A percentile compares a stretch with the other conserved stretches of the same genome.
Conservation (phyloP, 208 protist species). For the Acanthamoeba royreba region DNA sequence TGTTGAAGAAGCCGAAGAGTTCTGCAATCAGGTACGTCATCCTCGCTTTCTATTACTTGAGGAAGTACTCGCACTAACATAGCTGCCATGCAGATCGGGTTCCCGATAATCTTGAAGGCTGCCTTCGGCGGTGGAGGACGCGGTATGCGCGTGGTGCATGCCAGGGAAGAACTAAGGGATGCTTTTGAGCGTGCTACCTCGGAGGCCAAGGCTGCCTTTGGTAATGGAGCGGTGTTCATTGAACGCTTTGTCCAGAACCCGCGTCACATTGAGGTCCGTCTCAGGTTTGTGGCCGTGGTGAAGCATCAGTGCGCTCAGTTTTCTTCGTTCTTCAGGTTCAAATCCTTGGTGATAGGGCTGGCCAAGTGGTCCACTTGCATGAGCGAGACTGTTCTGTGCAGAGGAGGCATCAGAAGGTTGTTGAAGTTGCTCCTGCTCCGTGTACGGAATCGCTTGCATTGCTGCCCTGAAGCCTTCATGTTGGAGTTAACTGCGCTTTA, state of each 20-base stretch:
- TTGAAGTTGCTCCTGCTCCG: slow-evolving; percentile 67
- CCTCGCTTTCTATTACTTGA: slow-evolving; percentile 75
- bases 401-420: slow-evolving; percentile 93
- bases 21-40: slow-evolving; percentile 89
- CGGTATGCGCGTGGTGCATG: slow-evolving; percentile 63
- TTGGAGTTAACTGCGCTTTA: background rate
- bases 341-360: slow-evolving; percentile 89
- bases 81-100: slow-evolving; percentile 81
- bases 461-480: background rate
- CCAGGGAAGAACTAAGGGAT: background rate
- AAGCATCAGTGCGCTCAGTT: background rate
- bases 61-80: slow-evolving; percentile 88
- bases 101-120: slow-evolving; percentile 97
- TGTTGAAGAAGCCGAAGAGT: slow-evolving; percentile 41
- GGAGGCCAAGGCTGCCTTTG: slow-evolving; percentile 90
- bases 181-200: slow-evolving; percentile 77
- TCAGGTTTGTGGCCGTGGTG: background rate
- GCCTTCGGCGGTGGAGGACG: slow-evolving; percentile 85
- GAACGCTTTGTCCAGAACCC: slow-evolving; percentile 90
- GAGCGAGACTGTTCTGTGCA: slow-evolving; percentile 95
- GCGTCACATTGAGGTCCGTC: slow-evolving; percentile 32
- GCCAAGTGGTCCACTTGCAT: slow-evolving; percentile 90
- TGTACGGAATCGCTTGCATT: background rate
- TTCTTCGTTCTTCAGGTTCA: slow-evolving; percentile 12
- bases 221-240: slow-evolving; percentile 90